Evolutionary conservation across 2,329 filamentous ascomycete genomes (phyloP).

Genomic region (Microdochium bolleyi): DNA sequence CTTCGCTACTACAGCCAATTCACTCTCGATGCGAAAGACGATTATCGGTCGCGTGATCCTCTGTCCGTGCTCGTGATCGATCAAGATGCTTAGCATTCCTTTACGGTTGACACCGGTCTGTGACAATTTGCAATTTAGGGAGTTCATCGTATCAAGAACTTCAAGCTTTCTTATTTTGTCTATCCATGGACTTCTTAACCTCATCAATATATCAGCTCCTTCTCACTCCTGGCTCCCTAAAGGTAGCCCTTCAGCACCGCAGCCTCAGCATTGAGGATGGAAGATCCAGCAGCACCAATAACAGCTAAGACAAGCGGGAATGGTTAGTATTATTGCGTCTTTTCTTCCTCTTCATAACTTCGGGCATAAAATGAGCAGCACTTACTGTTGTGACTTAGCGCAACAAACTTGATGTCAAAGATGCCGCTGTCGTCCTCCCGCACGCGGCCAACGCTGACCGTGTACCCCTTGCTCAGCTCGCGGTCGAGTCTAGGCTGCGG

Average conservation of each 20-base stretch:
- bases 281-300: conserved; percentile 92
- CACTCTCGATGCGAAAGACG: too few species aligned
- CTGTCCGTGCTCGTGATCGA: too few species aligned
- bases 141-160: too few species aligned
- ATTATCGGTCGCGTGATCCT: too few species aligned
- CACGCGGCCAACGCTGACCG: conserved; percentile 82
- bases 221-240: conserved; percentile 24
- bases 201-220: neutral
- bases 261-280: conserved; percentile 89
- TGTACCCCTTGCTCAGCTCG: conserved; percentile 77
- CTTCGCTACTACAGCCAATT: too few species aligned
- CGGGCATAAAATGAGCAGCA: conserved; percentile 6
- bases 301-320: conserved; percentile 47
- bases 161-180: neutral
- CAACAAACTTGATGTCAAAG: conserved; percentile 93
- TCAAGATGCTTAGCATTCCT: too few species aligned
- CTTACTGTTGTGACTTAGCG: conserved; percentile 72
- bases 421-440: conserved; percentile 80
- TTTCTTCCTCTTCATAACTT: neutral
- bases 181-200: neutral
- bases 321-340: conserved; percentile 9
- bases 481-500: conserved; percentile 89
- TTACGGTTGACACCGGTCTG: too few species aligned
- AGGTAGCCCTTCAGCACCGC: conserved; percentile 84
- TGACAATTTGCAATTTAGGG: too few species aligned